Percentiles rank a stretch among this genome's conserved stretches.
Evolutionary conservation across 371 early-diverging fungal genomes (phyloP).

Genomic region (Mortierella polycephala): DNA sequence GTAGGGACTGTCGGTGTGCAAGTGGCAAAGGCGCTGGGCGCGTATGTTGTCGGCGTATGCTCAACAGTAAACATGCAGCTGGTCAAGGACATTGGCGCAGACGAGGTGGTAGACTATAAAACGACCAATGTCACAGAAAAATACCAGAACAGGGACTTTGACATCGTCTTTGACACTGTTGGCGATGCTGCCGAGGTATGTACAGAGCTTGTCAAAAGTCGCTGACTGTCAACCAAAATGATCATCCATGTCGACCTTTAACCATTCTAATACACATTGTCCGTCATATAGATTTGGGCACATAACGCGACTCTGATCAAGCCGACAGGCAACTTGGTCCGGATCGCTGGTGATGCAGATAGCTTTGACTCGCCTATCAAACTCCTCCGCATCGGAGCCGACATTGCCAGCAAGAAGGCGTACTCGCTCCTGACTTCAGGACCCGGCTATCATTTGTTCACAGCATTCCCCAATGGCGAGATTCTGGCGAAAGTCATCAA

Average conservation of each 20-base stretch:
- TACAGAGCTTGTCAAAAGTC: background rate
- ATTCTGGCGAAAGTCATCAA: constrained; percentile 21
- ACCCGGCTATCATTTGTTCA: constrained; percentile 37
- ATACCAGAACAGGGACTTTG: constrained; percentile 38
- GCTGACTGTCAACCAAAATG: too few relatives aligned
- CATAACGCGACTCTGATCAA: constrained; percentile 30
- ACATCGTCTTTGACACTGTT: constrained; percentile 54
- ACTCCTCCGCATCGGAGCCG: constrained; percentile 4
- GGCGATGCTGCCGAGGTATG: constrained; percentile 37
- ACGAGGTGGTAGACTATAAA: constrained; percentile 68
- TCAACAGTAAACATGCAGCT: constrained; percentile 61
- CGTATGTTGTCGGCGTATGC: constrained; percentile 73
- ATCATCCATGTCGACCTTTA: too few relatives aligned
- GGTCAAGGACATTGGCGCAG: constrained; percentile 68
- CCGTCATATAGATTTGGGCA: constrained; percentile 27
- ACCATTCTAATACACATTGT: background rate
- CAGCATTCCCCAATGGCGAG: constrained; percentile 21
- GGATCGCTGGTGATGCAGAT: constrained; percentile 17
- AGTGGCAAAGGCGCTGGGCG: constrained; percentile 64
- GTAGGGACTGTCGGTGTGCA: constrained; percentile 72
- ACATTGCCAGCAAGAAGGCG: constrained; percentile 16
- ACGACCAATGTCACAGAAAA: constrained; percentile 44
- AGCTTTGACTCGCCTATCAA: constrained; percentile 14
- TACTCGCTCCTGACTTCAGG: constrained; percentile 20
- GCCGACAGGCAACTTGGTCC: constrained; percentile 24